phyloP scores from a whole-genome alignment of 108 stramenopile genomes.

The Stephanodiscus minutulus region DNA sequence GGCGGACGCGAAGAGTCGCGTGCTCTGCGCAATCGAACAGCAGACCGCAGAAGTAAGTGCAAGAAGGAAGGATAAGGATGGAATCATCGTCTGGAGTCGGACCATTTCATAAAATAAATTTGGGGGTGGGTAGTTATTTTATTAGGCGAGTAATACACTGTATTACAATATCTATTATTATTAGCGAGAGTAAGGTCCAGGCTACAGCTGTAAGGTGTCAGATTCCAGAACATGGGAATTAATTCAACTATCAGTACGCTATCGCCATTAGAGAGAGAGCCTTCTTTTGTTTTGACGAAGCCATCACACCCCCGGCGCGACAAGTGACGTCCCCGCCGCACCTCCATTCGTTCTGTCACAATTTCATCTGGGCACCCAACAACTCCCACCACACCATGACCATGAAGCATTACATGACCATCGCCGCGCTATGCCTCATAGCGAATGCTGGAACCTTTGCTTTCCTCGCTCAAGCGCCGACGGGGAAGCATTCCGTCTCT shows the following conservation, averaged over 20 bases:
- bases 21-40: background rate
- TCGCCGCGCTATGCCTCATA: background rate
- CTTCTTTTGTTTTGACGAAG: too few species aligned
- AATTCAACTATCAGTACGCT: too few species aligned
- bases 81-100: background rate
- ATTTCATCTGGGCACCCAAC: background rate
- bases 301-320: too few species aligned
- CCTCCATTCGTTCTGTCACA: background rate
- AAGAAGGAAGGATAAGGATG: background rate
- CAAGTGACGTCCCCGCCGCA: too few species aligned
- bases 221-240: too few species aligned
- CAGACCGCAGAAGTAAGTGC: background rate
- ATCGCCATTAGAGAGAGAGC: too few species aligned
- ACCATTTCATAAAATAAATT: too few species aligned
- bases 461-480: conserved; percentile 8
- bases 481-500: background rate
- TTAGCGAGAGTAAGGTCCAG: too few species aligned
- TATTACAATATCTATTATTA: too few species aligned
- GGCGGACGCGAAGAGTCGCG: background rate
- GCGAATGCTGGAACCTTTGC: background rate
- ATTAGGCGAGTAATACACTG: too few species aligned
- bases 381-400: background rate
- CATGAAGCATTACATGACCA: background rate
- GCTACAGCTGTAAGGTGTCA: too few species aligned
- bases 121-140: background rate